Evolutionary conservation across 148 eudicot genomes (phyloP).

Genomic region (Persicaria maculosa): DNA sequence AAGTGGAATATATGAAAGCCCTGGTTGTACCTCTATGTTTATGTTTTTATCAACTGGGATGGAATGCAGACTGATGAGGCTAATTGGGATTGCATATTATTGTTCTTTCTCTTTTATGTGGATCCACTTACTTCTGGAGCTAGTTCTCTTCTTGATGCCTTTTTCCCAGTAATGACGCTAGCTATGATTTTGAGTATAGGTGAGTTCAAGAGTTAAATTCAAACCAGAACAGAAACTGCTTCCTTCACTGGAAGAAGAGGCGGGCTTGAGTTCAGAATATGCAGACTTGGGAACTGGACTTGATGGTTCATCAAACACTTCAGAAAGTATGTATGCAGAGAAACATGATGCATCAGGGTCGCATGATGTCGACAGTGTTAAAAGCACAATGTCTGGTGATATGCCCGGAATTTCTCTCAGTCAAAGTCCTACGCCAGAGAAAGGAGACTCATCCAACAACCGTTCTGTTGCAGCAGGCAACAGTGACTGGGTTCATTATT

Average conservation of each 20-base stretch:
- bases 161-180: slow-evolving; percentile 8
- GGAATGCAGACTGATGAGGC: neutral
- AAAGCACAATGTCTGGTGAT: slow-evolving; percentile 51
- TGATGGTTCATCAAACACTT: slow-evolving; percentile 74
- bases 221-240: slow-evolving; percentile 56
- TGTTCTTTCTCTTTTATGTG: neutral
- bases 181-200: slow-evolving; percentile 29
- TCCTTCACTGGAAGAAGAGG: slow-evolving; percentile 68
- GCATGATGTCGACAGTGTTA: slow-evolving; percentile 70
- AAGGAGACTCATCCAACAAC: slow-evolving; percentile 38
- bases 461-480: slow-evolving; percentile 32
- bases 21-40: neutral
- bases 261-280: slow-evolving; percentile 46
- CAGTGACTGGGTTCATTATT: slow-evolving; percentile 41
- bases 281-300: slow-evolving; percentile 51
- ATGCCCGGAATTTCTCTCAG: slow-evolving; percentile 27
- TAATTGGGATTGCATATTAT: neutral
- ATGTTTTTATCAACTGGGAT: neutral
- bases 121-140: neutral
- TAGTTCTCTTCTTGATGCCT: neutral
- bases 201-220: slow-evolving; percentile 40
- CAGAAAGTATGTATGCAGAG: slow-evolving; percentile 73
- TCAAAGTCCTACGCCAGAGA: slow-evolving; percentile 39
- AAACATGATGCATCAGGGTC: slow-evolving; percentile 55
- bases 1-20: neutral